A percentile compares a stretch with the other conserved stretches of the same genome.
phyloP scores from a whole-genome alignment of 2,329 filamentous ascomycete species.

The Verticillium zaregamsianum region DNA sequence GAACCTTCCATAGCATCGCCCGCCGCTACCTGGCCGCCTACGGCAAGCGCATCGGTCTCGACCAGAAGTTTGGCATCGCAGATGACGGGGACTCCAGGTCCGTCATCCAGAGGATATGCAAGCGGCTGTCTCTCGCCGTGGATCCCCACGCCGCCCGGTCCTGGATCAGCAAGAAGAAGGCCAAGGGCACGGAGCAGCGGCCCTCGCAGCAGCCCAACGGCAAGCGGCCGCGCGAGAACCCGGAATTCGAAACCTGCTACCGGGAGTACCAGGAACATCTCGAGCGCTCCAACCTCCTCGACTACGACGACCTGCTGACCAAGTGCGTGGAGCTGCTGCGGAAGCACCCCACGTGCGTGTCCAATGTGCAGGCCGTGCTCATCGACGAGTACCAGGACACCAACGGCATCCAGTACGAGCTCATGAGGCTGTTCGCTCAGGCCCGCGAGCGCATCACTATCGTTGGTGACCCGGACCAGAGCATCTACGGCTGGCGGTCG shows the following conservation, averaged over 20 bases:
- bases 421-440: conserved; percentile 85
- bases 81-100: conserved; percentile 76
- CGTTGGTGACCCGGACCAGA: conserved; percentile 95
- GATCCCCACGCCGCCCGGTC: conserved; percentile 68
- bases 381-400: conserved; percentile 99
- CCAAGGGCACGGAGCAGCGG: conserved; percentile 40
- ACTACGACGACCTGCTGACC: conserved; percentile 90
- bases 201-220: conserved; percentile 17
- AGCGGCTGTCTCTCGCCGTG: conserved; percentile 62
- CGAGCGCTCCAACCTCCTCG: conserved; percentile 72
- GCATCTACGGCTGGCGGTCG: conserved; percentile 93
- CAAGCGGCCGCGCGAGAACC: conserved; percentile 30
- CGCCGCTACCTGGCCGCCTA: conserved; percentile 80
- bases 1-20: conserved; percentile 93
- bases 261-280: conserved; percentile 75
- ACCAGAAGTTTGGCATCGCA: conserved; percentile 83
- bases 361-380: conserved; percentile 83
- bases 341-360: conserved; percentile 72
- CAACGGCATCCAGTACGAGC: conserved; percentile 88
- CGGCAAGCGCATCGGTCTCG: conserved; percentile 76
- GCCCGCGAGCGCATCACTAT: conserved; percentile 75
- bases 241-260: conserved; percentile 66
- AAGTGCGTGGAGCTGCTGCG: conserved; percentile 76
- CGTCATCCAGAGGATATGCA: conserved; percentile 79
- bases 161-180: conserved; percentile 70